phyloP scores from a whole-genome alignment of 1,284 basidiomycete species.

The Schizopora paradoxa region DNA sequence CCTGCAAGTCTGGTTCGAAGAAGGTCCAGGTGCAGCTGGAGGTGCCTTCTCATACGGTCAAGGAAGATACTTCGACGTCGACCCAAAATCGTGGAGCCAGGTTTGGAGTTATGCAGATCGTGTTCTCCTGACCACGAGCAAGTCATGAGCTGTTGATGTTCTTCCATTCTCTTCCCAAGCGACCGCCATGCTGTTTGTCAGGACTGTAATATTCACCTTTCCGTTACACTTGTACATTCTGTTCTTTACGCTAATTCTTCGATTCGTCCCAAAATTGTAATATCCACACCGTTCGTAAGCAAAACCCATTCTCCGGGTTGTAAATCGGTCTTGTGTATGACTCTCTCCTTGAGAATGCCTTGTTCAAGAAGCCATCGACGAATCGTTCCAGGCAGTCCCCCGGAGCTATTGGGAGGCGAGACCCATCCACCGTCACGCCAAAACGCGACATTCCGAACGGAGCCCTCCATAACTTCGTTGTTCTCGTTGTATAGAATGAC shows the following conservation, averaged over 20 bases:
- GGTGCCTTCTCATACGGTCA: too few species aligned
- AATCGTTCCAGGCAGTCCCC: constrained; percentile 66
- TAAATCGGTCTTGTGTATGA: constrained; percentile 40
- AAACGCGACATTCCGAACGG: constrained; percentile 65
- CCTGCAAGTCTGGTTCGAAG: background rate
- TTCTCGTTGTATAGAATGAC: constrained; percentile 58
- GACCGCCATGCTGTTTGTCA: too few species aligned
- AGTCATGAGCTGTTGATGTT: too few species aligned
- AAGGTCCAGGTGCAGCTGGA: background rate
- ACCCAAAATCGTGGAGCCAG: constrained; percentile 2
- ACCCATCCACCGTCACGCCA: constrained; percentile 53
- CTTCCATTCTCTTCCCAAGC: constrained; percentile 46
- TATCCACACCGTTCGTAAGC: constrained; percentile 61
- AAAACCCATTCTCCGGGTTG: constrained; percentile 56
- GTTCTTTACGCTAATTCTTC: background rate
- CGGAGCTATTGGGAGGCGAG: constrained; percentile 52
- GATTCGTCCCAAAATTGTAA: constrained; percentile 16
- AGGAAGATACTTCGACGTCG: constrained; percentile 2
- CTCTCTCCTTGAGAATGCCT: constrained; percentile 39
- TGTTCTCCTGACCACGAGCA: too few species aligned
- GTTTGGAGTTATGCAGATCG: constrained; percentile 1
- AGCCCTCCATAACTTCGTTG: constrained; percentile 52
- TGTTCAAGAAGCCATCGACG: constrained; percentile 60
- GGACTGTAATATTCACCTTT: too few species aligned
- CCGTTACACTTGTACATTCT: background rate